Evolutionary conservation across 768 basidiomycete genomes (phyloP).

Genomic region (Kwoniella botswanensis): DNA sequence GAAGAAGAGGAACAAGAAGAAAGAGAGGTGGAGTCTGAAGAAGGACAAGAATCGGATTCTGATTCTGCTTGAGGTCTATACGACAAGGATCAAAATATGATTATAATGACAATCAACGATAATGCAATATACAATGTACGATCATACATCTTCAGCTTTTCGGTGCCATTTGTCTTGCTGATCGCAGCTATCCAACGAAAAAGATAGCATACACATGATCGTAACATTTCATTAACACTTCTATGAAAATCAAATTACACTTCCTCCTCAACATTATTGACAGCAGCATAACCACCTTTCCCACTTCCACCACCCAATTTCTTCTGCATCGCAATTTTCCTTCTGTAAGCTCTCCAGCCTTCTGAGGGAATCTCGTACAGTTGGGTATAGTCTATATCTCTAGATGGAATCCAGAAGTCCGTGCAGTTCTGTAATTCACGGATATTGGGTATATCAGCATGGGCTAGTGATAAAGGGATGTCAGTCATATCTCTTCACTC

Average conservation of each 20-base stretch:
- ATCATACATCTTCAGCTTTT: no score
- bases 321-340: constrained; percentile 30
- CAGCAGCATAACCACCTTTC: constrained; percentile 36
- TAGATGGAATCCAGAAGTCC: constrained; percentile 91
- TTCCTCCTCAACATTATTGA: constrained; percentile 34
- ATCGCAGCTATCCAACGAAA: background rate
- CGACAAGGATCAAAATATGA: background rate
- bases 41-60: background rate
- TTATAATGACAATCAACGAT: background rate
- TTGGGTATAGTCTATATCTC: constrained; percentile 84
- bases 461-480: background rate
- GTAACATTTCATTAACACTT: background rate
- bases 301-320: constrained; percentile 10
- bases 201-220: background rate
- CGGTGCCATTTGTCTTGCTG: no score
- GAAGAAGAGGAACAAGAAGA: background rate
- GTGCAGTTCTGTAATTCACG: constrained; percentile 59
- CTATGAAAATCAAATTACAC: background rate
- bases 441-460: background rate
- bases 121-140: background rate
- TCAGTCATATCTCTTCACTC: constrained; percentile 11
- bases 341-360: constrained; percentile 50
- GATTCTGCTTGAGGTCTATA: background rate
- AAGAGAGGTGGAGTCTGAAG: constrained; percentile 4
- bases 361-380: constrained; percentile 88